Conservation (phyloP, 1,284 basidiomycete genomes). For the Heimioporus punctisporus region DNA sequence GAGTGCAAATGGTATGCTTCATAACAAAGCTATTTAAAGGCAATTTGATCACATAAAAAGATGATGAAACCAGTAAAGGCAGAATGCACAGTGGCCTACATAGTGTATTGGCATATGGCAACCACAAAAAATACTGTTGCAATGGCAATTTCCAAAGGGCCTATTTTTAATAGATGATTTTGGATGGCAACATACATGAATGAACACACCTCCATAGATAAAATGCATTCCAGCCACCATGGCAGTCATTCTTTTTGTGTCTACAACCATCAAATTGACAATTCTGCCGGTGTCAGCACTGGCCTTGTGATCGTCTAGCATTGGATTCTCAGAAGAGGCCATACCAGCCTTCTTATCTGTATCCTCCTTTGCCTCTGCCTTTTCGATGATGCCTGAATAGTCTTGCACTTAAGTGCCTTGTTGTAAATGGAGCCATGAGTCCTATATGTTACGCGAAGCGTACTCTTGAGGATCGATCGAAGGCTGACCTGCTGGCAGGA, state of each 20-base stretch:
- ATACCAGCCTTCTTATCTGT: no score
- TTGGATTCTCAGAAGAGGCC: no score
- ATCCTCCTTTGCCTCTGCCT: no score
- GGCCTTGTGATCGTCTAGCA: no score
- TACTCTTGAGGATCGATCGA: no score
- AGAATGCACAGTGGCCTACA: slow-evolving; percentile 80
- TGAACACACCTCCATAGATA: slow-evolving; percentile 57
- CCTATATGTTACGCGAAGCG: no score
- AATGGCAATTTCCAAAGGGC: slow-evolving; percentile 82
- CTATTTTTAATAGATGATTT: slow-evolving; percentile 29
- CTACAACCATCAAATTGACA: slow-evolving; percentile 77
- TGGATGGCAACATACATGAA: neutral
- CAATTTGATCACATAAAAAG: slow-evolving; percentile 70
- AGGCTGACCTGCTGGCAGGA: no score
- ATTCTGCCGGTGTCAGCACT: slow-evolving; percentile 80
- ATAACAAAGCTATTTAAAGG: slow-evolving; percentile 75
- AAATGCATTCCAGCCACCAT: slow-evolving; percentile 57
- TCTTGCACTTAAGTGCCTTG: no score
- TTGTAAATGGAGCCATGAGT: no score
- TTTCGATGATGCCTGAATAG: no score
- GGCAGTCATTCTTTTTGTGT: slow-evolving; percentile 59
- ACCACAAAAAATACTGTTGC: slow-evolving; percentile 57
- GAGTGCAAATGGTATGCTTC: slow-evolving; percentile 65
- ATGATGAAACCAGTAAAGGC: slow-evolving; percentile 87
- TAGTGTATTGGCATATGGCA: neutral